A percentile compares a stretch with the other conserved stretches of the same genome.
phyloP scores from a whole-genome alignment of 2,329 filamentous ascomycete species.

The Neodidymelliopsis sp. region DNA sequence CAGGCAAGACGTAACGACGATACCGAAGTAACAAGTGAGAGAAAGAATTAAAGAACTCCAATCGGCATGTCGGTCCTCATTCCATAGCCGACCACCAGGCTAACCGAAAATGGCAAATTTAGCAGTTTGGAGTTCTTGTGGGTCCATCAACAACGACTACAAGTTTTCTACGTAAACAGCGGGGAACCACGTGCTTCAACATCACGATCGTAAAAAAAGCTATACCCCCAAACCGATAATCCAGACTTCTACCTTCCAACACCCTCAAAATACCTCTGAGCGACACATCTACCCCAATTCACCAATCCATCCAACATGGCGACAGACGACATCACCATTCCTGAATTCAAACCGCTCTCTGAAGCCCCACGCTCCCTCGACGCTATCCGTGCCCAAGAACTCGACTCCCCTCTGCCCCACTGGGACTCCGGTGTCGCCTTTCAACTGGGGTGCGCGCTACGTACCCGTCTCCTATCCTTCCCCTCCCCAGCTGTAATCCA shows the following conservation, averaged over 20 bases:
- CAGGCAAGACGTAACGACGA: too few species aligned
- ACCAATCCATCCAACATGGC: conserved; percentile 21
- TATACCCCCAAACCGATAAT: not conserved
- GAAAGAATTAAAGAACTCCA: too few species aligned
- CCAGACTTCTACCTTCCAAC: not conserved
- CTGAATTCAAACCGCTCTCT: conserved; percentile 31
- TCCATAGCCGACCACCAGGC: not conserved
- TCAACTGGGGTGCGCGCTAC: conserved; percentile 67
- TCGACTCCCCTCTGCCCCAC: conserved; percentile 49
- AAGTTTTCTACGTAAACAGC: conserved; percentile 6
- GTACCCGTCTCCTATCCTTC: conserved; percentile 64
- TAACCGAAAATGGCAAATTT: conserved; percentile 19
- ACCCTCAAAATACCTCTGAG: not conserved
- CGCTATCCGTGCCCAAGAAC: conserved; percentile 51
- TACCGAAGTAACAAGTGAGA: too few species aligned
- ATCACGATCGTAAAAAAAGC: conserved; percentile 2
- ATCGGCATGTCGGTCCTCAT: conserved; percentile 1
- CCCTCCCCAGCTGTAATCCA: conserved; percentile 65
- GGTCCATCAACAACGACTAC: conserved; percentile 2
- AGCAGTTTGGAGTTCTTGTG: conserved; percentile 19
- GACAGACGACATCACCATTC: conserved; percentile 22
- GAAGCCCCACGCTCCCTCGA: conserved; percentile 44
- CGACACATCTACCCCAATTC: not conserved
- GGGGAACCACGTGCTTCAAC: conserved; percentile 9
- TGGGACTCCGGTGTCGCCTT: conserved; percentile 70